Evolutionary conservation across 2,329 filamentous ascomycete genomes (phyloP), one percentile per base, ranked within the genome.

Genomic region (Dactylellina cionopaga): DNA sequence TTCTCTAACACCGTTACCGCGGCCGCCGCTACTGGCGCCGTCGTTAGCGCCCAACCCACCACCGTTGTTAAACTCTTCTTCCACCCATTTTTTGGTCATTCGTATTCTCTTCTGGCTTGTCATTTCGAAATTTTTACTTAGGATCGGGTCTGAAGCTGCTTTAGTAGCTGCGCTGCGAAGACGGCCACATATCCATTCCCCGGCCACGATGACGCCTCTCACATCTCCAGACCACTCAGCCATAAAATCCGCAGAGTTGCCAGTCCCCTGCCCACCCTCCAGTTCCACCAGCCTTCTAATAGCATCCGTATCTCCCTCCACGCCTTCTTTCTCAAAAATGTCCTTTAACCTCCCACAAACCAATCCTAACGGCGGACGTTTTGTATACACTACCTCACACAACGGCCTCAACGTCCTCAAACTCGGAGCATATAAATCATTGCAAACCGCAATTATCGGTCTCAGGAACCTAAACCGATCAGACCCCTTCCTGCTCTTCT

Each of bases 401-500:
- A 95, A 82, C 75, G 94, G 90, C n/a, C 95, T 88, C 5, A 99
- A 83, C 0, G 92, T 92, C 25, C 92, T 87, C 39, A 99, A 84
- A 17, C 93, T 91, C 2, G 94, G 89, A 76, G 96, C 92, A 78
- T 99, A 99, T 0, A 98, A 88, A 79, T 99, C 96, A 77, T 99
- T 99, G 83, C 95, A 99, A 76, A 99, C 95, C 49, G 99, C 84
- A 54, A 99, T 92, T 27, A 99, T 83, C 0, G 95, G 95, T 46
- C 95, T 86, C 81, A 96, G 86, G 74, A 97, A 85, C 41, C 90
- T 87, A 79, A 99, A 99, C 68, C 89, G 90, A 77, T 98, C 94
- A 0, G 89, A 89, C 79, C 92, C 94, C 80, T 87, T 92, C 80
- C 88, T 91, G 75, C 84, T 86, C 49, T 80, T 78, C 71, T 84